These are phyloP conservation scores for Cardiospermum halicacabum DNA, from an alignment of 345 rosid species.

Conservation along the genomic window DNA sequence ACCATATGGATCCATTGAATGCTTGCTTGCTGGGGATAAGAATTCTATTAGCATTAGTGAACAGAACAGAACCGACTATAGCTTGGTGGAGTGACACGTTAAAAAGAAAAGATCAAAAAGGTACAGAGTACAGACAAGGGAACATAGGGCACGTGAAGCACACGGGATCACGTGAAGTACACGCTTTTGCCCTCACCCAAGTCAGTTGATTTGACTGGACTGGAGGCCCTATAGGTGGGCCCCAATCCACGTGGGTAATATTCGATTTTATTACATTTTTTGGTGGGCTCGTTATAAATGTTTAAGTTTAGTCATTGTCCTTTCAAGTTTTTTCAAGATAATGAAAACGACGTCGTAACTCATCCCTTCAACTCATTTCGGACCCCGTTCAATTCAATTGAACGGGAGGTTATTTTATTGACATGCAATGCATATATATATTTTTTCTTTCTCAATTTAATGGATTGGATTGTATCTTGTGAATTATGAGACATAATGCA, in stretches of 20 bases:
- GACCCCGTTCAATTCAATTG: no score
- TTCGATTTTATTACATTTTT: constrained; percentile 5
- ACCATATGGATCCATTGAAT: background rate
- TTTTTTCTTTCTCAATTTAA: no score
- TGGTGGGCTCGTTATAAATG: background rate
- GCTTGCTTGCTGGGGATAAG: background rate
- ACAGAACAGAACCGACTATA: constrained; percentile 26
- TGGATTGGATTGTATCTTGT: no score
- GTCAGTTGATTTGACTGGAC: background rate
- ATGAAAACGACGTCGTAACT: constrained; percentile 10
- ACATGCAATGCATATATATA: no score
- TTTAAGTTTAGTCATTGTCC: background rate
- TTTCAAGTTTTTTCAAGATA: constrained; percentile 5
- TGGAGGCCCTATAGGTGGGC: no score
- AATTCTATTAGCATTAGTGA: constrained; percentile 14
- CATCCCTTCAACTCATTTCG: background rate
- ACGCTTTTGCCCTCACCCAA: constrained; percentile 20
- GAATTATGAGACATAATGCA: no score
- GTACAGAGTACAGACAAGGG: constrained; percentile 19
- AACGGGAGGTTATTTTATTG: no score
- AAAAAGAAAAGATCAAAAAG: background rate
- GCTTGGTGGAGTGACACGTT: constrained; percentile 22
- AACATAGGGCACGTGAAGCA: constrained; percentile 42
- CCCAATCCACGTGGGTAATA: constrained; percentile 38
- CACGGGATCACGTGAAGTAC: constrained; percentile 46